Evolutionary conservation across 192 early-diverging fungal genomes (phyloP).

Genomic region (Backusella liffmaniae): DNA sequence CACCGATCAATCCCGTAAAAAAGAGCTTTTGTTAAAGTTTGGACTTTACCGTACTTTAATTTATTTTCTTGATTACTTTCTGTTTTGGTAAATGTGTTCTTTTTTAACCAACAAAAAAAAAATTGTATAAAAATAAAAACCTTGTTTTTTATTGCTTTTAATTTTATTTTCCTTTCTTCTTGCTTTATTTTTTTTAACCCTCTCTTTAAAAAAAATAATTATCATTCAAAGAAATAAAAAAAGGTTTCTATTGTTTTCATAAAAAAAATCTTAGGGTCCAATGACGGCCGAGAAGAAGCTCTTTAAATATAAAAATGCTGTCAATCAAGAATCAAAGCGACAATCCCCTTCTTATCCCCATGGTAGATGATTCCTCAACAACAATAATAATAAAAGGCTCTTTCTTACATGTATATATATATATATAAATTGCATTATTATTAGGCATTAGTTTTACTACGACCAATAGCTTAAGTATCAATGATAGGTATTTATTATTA

Average conservation of each 20-base stretch:
- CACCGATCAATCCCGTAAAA: neutral
- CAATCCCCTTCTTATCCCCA: conserved; percentile 1
- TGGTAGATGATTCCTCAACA: neutral
- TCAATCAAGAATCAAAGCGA: neutral
- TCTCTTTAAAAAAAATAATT: neutral
- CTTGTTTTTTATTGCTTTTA: neutral
- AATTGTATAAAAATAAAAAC: neutral
- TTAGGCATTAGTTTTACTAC: conserved; percentile 7
- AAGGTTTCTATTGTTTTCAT: neutral
- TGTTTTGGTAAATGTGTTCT: conserved; percentile 3
- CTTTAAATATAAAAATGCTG: conserved; percentile 4
- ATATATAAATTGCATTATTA: neutral
- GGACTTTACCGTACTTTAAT: neutral
- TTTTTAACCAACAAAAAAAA: neutral
- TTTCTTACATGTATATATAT: neutral
- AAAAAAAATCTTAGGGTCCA: neutral
- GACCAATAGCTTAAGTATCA: neutral
- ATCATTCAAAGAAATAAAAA: neutral
- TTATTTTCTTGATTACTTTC: conserved; percentile 6
- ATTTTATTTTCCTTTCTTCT: neutral
- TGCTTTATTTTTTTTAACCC: neutral
- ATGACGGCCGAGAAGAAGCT: neutral
- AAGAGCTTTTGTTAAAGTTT: neutral
- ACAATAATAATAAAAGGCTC: neutral
- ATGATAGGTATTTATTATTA: neutral